Base-by-base conservation (phyloP, 225 moss, liverwort and hornwort genomes). In the Thuidium tamariscinum region DNA sequence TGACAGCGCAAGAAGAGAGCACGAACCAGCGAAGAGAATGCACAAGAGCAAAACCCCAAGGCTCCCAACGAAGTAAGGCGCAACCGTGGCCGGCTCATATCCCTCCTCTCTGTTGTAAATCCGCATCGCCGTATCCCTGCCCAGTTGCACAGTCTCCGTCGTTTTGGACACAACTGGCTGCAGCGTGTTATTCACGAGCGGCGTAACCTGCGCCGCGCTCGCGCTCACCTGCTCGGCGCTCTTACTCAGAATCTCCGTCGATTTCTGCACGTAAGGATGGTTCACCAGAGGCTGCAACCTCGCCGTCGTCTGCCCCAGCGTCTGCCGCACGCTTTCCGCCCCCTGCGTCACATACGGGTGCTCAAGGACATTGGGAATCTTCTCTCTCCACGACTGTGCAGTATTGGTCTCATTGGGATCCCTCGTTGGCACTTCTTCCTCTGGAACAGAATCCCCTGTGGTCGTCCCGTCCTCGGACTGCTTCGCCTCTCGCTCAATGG, bases 21-120 rank as follows among this genome's bases (percentile, higher is more conserved):
- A 70, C 88, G 19, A 23, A 93, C 91, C 89, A 79, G 92, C 91
- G 36, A 93, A 64, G 32, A 91, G 82, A 75, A 91, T 89, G 74
- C 89, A 91, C 84, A 93, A 59, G 55, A 91, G 79, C 37, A 92
- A 81, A 61, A 92, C 76, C 37, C 90, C 90, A 19, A 89, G 76
- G 86, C 90, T 92, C 32, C 92, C 92, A 26, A 78, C 89, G 48
- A 92, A 91, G 81, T 92, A 92, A 10, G 89, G 89, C 56, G 83
- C 87, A 7, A 92, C 32, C 46, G 81, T 91, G 22, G 87, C 75
- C 8, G 84, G 88, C 83, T 92, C 90, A 9, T 90, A 91, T 20
- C 92, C 92, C 21, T 91, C 85, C 79, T 93, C 91, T 64, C 84
- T 86, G 61, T 93, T 91, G 46, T 91, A 89, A 51, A 93, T 89